A percentile compares a stretch with the other conserved stretches of the same genome.
These are phyloP conservation scores for Quercus dentata DNA, from an alignment of 306 rosid species.

Conservation along the genomic window DNA sequence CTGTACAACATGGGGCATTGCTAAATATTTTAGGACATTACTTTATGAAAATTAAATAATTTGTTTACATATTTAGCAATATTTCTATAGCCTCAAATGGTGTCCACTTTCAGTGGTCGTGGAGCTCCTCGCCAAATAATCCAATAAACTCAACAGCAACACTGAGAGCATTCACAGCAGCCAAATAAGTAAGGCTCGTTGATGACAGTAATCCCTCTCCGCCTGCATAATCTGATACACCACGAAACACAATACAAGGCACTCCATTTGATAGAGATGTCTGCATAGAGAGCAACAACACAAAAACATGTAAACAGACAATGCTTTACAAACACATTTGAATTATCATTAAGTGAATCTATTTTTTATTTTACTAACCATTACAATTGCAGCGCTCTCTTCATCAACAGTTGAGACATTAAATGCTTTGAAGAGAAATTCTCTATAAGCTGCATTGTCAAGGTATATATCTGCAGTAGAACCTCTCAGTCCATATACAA, in stretches of 20 bases:
- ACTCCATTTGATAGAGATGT: conserved; percentile 17
- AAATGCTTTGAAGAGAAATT: no score
- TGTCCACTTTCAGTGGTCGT: not conserved
- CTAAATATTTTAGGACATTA: not conserved
- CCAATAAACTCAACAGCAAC: conserved; percentile 17
- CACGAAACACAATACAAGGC: conserved; percentile 22
- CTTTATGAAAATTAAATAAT: not conserved
- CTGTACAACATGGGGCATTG: not conserved
- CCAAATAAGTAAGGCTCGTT: conserved; percentile 2
- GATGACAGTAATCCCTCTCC: not conserved
- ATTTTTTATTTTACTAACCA: no score
- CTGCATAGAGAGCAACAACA: not conserved
- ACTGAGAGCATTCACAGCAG: conserved; percentile 9
- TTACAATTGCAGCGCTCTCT: no score
- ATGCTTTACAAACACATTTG: not conserved
- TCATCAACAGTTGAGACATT: no score
- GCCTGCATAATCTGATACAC: conserved; percentile 11
- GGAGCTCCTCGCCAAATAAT: not conserved
- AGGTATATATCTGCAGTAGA: no score
- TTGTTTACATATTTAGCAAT: not conserved
- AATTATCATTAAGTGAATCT: not conserved
- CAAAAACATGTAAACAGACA: not conserved
- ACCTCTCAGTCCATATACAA: no score
- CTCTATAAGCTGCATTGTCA: no score
- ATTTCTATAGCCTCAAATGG: not conserved